These are phyloP conservation scores for Lippia alba DNA, from an alignment of 305 asterid species.

Conservation along the genomic window DNA sequence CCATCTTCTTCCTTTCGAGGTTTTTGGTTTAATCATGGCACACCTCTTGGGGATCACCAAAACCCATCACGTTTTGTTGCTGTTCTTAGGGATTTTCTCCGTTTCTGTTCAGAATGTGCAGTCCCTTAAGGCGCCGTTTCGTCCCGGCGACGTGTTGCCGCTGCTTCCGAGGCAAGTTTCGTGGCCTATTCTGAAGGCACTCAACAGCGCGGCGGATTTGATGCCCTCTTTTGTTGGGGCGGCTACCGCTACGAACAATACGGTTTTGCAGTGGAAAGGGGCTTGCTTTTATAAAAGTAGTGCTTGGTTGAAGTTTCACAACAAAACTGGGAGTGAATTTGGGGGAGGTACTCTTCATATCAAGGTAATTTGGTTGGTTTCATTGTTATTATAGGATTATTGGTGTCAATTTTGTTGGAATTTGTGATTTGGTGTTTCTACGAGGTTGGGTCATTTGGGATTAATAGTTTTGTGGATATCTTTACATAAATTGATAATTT, in stretches of 20 bases:
- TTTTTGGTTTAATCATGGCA: conserved; percentile 38
- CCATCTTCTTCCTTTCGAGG: neutral
- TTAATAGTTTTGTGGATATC: conserved; percentile 9
- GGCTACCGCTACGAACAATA: conserved; percentile 44
- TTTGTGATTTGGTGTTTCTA: conserved; percentile 4
- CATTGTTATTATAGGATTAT: conserved; percentile 3
- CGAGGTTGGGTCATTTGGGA: neutral
- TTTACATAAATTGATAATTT: conserved; percentile 17
- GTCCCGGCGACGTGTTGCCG: conserved; percentile 70
- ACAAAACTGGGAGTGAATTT: conserved; percentile 62
- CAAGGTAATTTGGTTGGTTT: conserved; percentile 49
- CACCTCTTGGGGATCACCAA: conserved; percentile 31
- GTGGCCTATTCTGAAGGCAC: conserved; percentile 68
- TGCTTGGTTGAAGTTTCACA: conserved; percentile 88
- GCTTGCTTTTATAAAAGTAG: conserved; percentile 79
- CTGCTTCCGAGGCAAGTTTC: conserved; percentile 76
- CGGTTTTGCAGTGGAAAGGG: conserved; percentile 74
- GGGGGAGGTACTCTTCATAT: conserved; percentile 96
- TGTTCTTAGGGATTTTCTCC: conserved; percentile 33
- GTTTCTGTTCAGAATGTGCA: conserved; percentile 38
- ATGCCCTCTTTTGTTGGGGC: conserved; percentile 89
- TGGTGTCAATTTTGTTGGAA: neutral
- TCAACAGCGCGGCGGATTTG: conserved; percentile 74
- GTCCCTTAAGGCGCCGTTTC: conserved; percentile 62
- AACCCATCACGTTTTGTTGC: conserved; percentile 39